Evolutionary conservation across 495 filamentous ascomycete genomes (phyloP).

Genomic region (Neurospora sp.): DNA sequence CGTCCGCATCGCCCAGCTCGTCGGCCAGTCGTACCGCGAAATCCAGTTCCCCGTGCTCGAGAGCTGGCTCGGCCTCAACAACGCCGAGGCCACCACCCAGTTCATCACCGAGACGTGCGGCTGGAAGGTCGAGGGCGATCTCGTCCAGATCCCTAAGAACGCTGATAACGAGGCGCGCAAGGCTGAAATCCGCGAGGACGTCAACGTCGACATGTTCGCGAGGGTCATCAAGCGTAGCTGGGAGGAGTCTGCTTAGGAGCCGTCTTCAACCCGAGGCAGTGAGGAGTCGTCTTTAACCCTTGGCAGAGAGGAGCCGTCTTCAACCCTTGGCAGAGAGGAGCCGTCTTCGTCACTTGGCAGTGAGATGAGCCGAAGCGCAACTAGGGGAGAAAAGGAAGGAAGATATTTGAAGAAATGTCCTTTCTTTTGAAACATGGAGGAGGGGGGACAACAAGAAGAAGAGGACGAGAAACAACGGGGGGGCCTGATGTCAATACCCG

Average conservation of each 20-base stretch:
- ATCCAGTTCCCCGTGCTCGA: conserved; percentile 67
- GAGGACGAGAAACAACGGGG: not conserved
- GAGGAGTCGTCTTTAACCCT: not conserved
- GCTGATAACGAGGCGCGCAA: conserved; percentile 98
- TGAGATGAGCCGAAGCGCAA: not conserved
- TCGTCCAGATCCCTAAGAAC: conserved; percentile 69
- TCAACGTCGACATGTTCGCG: conserved; percentile 83
- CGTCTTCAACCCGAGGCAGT: too few relatives aligned
- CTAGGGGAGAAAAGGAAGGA: conserved; percentile 6
- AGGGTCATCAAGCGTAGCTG: conserved; percentile 76
- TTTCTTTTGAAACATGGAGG: not conserved
- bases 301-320: not conserved
- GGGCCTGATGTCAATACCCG: conserved; percentile 4
- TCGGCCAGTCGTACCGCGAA: conserved; percentile 81
- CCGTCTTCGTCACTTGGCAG: not conserved
- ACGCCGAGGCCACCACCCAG: conserved; percentile 61
- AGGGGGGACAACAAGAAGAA: conserved; percentile 1
- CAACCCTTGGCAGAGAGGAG: too few relatives aligned
- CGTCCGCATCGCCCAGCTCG: conserved; percentile 78
- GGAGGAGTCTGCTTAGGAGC: conserved; percentile 61
- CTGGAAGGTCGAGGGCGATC: conserved; percentile 59
- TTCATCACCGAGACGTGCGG: conserved; percentile 78
- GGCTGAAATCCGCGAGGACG: conserved; percentile 89
- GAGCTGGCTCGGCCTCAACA: conserved; percentile 74
- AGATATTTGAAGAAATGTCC: conserved; percentile 3